Evolutionary conservation across 148 eudicot genomes (phyloP).

Genomic region (Mesembryanthemum crystallinum): DNA sequence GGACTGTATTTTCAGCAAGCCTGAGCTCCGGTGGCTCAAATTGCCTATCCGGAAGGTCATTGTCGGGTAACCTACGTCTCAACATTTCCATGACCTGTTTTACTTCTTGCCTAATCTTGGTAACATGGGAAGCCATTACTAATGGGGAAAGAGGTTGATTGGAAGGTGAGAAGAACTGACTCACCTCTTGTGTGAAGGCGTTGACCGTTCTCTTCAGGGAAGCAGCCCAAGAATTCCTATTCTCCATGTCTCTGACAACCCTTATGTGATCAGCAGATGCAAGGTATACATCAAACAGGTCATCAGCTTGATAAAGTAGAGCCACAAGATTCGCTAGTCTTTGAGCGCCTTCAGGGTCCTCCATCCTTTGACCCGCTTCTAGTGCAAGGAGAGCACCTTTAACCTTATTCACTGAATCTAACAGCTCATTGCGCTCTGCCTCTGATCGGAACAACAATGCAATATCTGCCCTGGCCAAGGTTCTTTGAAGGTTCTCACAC

Average conservation of each 20-base stretch:
- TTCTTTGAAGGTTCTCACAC: background rate
- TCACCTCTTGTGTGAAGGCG: constrained; percentile 15
- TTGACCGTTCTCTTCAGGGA: background rate
- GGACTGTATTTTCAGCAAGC: background rate
- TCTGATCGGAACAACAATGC: background rate
- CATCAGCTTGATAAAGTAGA: constrained; percentile 10
- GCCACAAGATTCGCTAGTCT: background rate
- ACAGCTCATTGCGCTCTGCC: background rate
- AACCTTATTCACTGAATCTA: background rate
- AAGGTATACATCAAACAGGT: background rate
- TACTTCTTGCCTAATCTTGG: background rate
- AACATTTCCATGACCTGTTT: background rate
- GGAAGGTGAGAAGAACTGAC: background rate
- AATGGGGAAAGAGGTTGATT: background rate
- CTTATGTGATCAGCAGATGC: background rate
- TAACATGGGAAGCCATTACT: background rate
- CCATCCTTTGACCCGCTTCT: background rate
- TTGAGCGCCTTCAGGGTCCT: background rate
- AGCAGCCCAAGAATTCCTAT: background rate
- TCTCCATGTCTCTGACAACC: background rate
- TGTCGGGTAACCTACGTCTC: background rate
- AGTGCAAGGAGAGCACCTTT: background rate
- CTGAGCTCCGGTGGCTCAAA: background rate
- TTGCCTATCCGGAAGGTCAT: background rate
- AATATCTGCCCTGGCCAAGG: background rate